These are phyloP conservation scores for Coemansia sp. DNA, from an alignment of 192 early-diverging fungal species.

Conservation along the genomic window DNA sequence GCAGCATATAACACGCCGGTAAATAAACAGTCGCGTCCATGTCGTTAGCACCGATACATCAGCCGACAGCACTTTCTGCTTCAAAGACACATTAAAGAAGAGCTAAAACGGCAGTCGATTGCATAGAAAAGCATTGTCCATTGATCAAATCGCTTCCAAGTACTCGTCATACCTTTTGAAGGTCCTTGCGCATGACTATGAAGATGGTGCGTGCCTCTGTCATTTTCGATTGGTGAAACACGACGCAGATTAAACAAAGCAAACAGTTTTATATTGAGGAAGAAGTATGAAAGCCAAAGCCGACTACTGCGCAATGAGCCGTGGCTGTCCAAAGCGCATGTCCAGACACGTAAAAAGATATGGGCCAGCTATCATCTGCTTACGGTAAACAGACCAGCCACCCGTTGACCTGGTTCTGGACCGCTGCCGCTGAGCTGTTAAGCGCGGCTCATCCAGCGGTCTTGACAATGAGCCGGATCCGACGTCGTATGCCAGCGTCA, in stretches of 20 bases:
- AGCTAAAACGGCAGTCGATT: no score
- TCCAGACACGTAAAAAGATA: background rate
- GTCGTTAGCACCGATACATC: background rate
- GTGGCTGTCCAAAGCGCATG: background rate
- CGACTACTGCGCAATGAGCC: background rate
- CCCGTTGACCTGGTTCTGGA: background rate
- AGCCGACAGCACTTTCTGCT: background rate
- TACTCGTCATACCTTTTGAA: conserved; percentile 59
- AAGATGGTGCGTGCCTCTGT: conserved; percentile 75
- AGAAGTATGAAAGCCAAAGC: background rate
- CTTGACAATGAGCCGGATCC: background rate
- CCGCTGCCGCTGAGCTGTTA: background rate
- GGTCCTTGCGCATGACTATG: conserved; percentile 76
- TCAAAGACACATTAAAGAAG: no score
- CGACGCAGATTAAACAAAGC: background rate
- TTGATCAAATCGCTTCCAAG: background rate
- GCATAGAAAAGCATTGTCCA: no score
- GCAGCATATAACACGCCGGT: background rate
- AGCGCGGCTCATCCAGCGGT: background rate
- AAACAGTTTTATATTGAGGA: no score
- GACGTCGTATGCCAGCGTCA: background rate
- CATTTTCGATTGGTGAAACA: conserved; percentile 10
- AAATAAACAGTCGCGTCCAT: conserved; percentile 8
- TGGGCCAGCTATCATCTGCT: background rate
- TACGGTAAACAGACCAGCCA: background rate